Evolutionary conservation across 2,329 filamentous ascomycete genomes (phyloP).

Genomic region (Aspergillus ibericus): DNA sequence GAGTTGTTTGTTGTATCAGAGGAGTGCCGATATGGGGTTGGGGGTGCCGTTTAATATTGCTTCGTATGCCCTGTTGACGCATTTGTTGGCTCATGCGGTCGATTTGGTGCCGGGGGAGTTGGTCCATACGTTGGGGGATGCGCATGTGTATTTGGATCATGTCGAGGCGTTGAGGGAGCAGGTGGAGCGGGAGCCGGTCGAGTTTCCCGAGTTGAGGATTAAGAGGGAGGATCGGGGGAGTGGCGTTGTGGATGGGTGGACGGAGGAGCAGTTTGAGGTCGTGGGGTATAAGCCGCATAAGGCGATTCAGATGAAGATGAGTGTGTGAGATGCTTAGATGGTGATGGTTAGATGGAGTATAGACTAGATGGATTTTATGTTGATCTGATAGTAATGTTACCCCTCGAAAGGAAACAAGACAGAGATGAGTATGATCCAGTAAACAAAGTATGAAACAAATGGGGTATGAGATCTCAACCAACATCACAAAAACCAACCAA

Average conservation of each 20-base stretch:
- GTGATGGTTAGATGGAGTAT: background rate
- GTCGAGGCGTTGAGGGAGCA: conserved; percentile 82
- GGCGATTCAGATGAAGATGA: conserved; percentile 98
- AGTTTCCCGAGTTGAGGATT: conserved; percentile 79
- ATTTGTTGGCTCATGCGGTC: conserved; percentile 89
- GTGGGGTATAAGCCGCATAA: conserved; percentile 89
- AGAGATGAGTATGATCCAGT: no score
- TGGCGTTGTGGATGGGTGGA: conserved; percentile 93
- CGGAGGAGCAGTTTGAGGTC: conserved; percentile 80
- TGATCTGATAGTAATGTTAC: no score
- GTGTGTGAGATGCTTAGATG: conserved; percentile 57
- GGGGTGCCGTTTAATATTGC: conserved; percentile 98
- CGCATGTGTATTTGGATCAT: conserved; percentile 95
- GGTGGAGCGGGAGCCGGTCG: conserved; percentile 73
- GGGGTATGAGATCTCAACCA: no score
- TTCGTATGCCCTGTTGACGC: conserved; percentile 86
- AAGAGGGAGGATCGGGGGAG: conserved; percentile 65
- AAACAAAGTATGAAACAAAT: no score
- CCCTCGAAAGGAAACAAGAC: no score
- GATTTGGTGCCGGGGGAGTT: conserved; percentile 81
- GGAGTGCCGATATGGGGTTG: conserved; percentile 94
- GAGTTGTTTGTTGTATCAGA: conserved; percentile 88
- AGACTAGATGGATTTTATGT: no score
- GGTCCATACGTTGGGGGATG: conserved; percentile 95
- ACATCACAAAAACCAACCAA: no score